Evolutionary conservation across 1,284 basidiomycete genomes (phyloP).

Genomic region (Pseudozyma tsukubaensis): DNA sequence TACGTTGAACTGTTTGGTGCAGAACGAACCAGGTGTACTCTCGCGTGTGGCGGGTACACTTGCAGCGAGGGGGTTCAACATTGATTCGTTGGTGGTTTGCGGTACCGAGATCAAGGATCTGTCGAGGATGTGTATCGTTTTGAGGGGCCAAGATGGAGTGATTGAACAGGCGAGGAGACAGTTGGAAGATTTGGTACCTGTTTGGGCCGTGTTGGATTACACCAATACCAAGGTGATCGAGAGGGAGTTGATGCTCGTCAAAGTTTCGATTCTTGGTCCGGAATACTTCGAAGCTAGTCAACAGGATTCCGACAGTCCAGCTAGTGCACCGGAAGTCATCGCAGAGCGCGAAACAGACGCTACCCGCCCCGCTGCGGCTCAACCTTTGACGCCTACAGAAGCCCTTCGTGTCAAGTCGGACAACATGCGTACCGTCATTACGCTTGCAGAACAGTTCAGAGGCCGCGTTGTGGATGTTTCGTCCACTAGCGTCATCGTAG

Average conservation of each 20-base stretch:
- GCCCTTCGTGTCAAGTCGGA: conserved; percentile 89
- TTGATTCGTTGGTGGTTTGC: conserved; percentile 97
- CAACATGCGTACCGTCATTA: conserved; percentile 85
- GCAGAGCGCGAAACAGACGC: conserved; percentile 52
- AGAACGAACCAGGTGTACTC: conserved; percentile 98
- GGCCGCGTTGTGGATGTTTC: conserved; percentile 94
- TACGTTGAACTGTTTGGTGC: conserved; percentile 96
- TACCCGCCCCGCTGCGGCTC: conserved; percentile 14
- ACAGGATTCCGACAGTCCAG: conserved; percentile 23
- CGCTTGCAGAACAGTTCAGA: conserved; percentile 87
- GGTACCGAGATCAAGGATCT: conserved; percentile 96
- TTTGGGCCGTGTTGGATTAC: conserved; percentile 69
- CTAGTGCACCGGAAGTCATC: conserved; percentile 52
- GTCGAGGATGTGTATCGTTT: conserved; percentile 97
- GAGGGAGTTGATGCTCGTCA: conserved; percentile 87
- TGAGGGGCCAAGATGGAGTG: conserved; percentile 95
- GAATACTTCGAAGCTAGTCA: conserved; percentile 83
- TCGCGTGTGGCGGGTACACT: conserved; percentile 97
- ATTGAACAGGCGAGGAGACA: conserved; percentile 82
- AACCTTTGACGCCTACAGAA: conserved; percentile 78
- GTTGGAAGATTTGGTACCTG: conserved; percentile 67
- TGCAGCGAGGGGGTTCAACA: conserved; percentile 97
- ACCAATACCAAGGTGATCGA: conserved; percentile 75
- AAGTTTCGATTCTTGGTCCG: conserved; percentile 94
- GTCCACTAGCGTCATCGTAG: conserved; percentile 92